Base-by-base conservation (phyloP, 2,329 filamentous ascomycete genomes). In the Fusarium sp. region DNA sequence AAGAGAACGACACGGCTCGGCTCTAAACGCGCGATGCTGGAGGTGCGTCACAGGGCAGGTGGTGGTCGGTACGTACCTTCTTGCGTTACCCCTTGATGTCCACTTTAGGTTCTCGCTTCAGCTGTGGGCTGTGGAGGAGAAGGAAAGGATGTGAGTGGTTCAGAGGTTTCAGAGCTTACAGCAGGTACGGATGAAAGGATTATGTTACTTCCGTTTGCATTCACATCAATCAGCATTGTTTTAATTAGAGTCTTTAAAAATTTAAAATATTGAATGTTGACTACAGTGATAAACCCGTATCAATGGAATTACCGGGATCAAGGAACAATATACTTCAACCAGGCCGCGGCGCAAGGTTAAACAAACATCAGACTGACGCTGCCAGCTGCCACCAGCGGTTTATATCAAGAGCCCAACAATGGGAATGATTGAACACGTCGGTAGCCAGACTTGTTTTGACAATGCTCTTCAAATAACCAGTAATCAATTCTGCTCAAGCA, bases 11-110 rank as follows among this genome's bases (percentile, higher is more conserved):
- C 67, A 61, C 62, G 61, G 54, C 55, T 46, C 48, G 26, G 44
- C 50, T 51, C 46, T 18, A 52, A 30, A 52, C 49, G 69, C 67
- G 67, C 67, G 63, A 71, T 71, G 46, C 43, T 67, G 51, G 51
- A 68, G 51, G 46, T 70, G 67, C 67, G 67, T 70, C 67, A 70
- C 67, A 63, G 31, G 19, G 42, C 57, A 62, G 45, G 48, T 46
- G 43, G 13, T 48, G 39, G 39, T 41, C 18, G 52, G 65, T 69
- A 69, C 64, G 65, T 68, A 68, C 59, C 65, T 42, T 5, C 34
- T 43, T 43, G 19, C 19, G 19, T 52, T 26, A 19, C 62, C 62
- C 62, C 48, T 65, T 59, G 46, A 63, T 43, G 34, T 51, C 49
- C 31, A 41, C 49, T 28, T 34, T 37, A 37, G 18, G 34, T 37